Conservation (phyloP, 2,329 filamentous ascomycete genomes). For the Colletotrichum sp. region DNA sequence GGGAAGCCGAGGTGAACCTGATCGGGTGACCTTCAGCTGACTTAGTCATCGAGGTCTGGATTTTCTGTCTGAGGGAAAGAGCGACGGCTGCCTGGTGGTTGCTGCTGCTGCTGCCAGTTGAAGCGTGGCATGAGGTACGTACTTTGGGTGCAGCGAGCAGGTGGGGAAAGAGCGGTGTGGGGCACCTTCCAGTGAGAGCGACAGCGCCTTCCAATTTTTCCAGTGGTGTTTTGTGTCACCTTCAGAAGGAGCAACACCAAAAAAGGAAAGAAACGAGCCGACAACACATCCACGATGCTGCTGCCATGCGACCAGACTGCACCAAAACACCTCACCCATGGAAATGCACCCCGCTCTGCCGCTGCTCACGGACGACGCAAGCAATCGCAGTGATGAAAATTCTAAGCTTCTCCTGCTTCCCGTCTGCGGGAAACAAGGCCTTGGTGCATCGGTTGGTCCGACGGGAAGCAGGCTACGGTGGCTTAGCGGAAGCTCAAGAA, state of each 20-base stretch:
- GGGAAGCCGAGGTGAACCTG: not conserved
- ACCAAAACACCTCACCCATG: not conserved
- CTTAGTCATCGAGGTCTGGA: not conserved
- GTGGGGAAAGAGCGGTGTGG: not conserved
- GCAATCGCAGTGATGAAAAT: not conserved
- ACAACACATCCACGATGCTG: not conserved
- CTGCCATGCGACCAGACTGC: not conserved
- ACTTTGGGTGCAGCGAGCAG: not conserved
- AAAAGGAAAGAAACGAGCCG: not conserved
- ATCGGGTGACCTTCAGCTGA: not conserved
- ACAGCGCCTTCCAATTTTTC: not conserved
- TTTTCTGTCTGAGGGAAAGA: not conserved
- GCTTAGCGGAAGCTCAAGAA: not conserved
- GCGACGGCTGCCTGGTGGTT: not conserved
- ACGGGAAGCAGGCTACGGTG: conserved; percentile 6
- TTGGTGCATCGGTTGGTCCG: conserved; percentile 7
- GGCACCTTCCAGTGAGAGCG: not conserved
- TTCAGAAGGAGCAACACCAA: not conserved
- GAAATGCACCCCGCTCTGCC: not conserved
- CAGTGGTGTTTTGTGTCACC: not conserved
- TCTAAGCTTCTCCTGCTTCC: not conserved
- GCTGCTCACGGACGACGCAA: not conserved
- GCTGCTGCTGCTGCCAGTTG: not conserved
- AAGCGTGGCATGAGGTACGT: not conserved
- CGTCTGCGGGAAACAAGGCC: conserved; percentile 3